phyloP scores from a whole-genome alignment of 805 yeast species.

The Hanseniaspora pseudoguilliermondii region DNA sequence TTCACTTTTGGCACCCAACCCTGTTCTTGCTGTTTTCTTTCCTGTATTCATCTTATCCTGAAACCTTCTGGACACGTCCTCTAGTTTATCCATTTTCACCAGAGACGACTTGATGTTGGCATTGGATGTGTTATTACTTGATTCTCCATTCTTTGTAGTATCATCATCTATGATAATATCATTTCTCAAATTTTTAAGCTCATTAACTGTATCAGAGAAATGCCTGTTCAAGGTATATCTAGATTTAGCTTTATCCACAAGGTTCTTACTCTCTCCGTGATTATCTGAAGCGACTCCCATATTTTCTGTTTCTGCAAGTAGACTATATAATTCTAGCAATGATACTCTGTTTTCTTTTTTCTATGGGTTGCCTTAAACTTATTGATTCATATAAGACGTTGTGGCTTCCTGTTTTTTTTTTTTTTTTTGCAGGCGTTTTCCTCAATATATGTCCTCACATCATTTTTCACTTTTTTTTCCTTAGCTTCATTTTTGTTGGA shows the following conservation, averaged over 20 bases:
- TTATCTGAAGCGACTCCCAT: background rate
- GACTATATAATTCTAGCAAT: too few relatives aligned
- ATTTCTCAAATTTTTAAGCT: conserved; percentile 2
- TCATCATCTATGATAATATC: background rate
- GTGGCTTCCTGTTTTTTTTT: background rate
- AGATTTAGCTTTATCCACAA: background rate
- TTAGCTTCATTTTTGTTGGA: too few relatives aligned
- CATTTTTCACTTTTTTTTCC: too few relatives aligned
- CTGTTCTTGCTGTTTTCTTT: background rate
- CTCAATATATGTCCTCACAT: too few relatives aligned
- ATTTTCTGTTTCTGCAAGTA: background rate
- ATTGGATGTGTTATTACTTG: background rate
- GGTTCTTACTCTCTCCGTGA: background rate
- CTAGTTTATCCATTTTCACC: conserved; percentile 1
- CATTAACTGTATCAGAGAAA: conserved; percentile 6
- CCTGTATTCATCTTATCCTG: conserved; percentile 3
- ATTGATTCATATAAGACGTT: background rate
- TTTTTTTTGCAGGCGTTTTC: background rate
- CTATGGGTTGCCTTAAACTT: too few relatives aligned
- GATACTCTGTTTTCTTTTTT: too few relatives aligned
- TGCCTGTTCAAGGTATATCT: background rate
- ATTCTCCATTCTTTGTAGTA: background rate
- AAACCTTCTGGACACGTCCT: conserved; percentile 1
- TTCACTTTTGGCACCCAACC: conserved; percentile 12
- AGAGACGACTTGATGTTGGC: background rate